phyloP scores from a whole-genome alignment of 78 protist species.

The Dictyostelium firmibasis region DNA sequence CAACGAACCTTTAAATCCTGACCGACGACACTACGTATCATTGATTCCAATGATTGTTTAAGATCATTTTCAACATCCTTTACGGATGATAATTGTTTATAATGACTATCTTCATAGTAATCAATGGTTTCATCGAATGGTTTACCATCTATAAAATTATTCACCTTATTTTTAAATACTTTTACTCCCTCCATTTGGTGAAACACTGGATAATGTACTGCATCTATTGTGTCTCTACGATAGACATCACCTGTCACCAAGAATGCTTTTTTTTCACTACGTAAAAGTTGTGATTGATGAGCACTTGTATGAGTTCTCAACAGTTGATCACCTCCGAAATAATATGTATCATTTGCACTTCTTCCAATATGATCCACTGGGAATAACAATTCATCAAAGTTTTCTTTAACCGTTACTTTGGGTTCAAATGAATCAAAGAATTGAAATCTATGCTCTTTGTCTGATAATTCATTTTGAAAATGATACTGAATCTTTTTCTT shows the following conservation, averaged over 20 bases:
- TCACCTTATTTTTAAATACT: not conserved
- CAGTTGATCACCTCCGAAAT: slow-evolving; percentile 12
- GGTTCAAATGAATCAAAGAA: slow-evolving; percentile 65
- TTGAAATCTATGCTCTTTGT: not conserved
- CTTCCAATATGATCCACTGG: slow-evolving; percentile 87
- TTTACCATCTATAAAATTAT: not conserved
- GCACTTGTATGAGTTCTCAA: slow-evolving; percentile 89
- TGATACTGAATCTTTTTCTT: slow-evolving; percentile 75
- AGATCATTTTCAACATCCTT: slow-evolving; percentile 43
- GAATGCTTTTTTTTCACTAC: slow-evolving; percentile 43
- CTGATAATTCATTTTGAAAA: slow-evolving; percentile 4
- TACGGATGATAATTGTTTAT: not conserved
- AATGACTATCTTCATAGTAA: not conserved
- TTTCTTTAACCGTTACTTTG: not conserved
- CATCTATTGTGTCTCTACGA: slow-evolving; percentile 92
- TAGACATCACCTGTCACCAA: slow-evolving; percentile 93
- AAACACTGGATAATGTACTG: slow-evolving; percentile 92
- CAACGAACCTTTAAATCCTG: slow-evolving; percentile 78
- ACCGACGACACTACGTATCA: slow-evolving; percentile 55
- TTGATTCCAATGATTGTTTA: slow-evolving; percentile 60
- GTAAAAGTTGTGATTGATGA: slow-evolving; percentile 86
- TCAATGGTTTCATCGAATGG: not conserved
- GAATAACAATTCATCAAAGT: slow-evolving; percentile 85
- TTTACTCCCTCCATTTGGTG: slow-evolving; percentile 93
- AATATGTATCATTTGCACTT: slow-evolving; percentile 89